phyloP scores from a whole-genome alignment of 495 filamentous ascomycete genomes.

The Annulohypoxylon stygium region DNA sequence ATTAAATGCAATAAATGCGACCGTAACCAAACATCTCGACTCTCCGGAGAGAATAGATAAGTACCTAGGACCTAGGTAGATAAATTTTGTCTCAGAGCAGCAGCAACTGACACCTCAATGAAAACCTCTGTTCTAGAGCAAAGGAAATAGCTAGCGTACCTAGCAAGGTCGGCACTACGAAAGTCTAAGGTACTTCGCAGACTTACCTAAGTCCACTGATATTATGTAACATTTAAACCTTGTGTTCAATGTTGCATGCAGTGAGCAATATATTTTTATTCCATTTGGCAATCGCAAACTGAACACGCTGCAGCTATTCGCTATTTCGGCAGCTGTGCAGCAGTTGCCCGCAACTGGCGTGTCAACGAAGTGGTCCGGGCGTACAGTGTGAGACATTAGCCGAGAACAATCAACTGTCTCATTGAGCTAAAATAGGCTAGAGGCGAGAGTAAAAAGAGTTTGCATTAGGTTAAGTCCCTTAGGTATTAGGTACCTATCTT shows the following conservation, averaged over 20 bases:
- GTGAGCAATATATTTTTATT: neutral
- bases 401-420: constrained; percentile 30
- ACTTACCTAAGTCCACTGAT: no score
- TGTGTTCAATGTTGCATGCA: neutral
- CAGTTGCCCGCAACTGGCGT: neutral
- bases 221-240: no score
- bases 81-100: no score
- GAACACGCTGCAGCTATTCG: neutral
- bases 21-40: neutral
- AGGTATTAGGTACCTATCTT: constrained; percentile 3
- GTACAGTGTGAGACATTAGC: constrained; percentile 24
- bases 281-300: neutral
- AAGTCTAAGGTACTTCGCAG: no score
- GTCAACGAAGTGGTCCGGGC: neutral
- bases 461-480: constrained; percentile 14
- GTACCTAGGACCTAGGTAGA: no score
- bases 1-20: neutral
- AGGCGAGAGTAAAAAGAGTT: constrained; percentile 19
- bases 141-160: no score
- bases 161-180: no score
- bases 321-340: neutral
- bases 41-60: no score
- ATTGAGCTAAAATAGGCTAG: constrained; percentile 26
- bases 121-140: no score
- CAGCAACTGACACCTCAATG: no score